Percentiles rank a stretch among this genome's conserved stretches.
These are phyloP conservation scores for Tricharina praecox DNA, from an alignment of 495 filamentous ascomycete genomes.

Conservation along the genomic window DNA sequence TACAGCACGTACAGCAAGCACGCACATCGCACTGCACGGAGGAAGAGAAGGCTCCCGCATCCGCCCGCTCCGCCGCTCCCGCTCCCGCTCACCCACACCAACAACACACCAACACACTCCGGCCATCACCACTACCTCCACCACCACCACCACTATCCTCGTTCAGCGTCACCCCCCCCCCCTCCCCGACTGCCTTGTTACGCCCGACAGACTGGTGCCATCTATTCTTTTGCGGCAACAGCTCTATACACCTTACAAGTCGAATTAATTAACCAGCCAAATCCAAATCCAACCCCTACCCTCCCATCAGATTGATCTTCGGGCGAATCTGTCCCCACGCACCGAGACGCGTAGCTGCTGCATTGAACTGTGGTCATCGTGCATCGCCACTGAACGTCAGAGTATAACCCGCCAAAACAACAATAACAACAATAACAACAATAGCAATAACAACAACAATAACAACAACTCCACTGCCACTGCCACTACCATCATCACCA, in stretches of 20 bases:
- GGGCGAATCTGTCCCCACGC: not conserved
- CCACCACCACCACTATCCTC: not conserved
- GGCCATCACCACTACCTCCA: not conserved
- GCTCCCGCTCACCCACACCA: not conserved
- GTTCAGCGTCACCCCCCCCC: not conserved
- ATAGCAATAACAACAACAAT: too few relatives aligned
- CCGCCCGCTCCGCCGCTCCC: not conserved
- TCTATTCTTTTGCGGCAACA: too few relatives aligned
- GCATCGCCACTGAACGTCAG: not conserved
- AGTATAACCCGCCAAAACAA: too few relatives aligned
- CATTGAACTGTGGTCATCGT: conserved; percentile 5
- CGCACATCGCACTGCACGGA: too few relatives aligned
- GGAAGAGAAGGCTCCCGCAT: too few relatives aligned
- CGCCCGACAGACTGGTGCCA: not conserved
- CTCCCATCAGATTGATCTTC: not conserved
- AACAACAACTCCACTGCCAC: too few relatives aligned
- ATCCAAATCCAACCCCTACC: not conserved
- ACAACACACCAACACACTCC: conserved; percentile 2
- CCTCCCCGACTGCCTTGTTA: not conserved
- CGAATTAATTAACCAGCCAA: not conserved
- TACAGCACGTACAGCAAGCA: too few relatives aligned
- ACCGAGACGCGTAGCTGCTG: conserved; percentile 6
- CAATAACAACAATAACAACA: too few relatives aligned
- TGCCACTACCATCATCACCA: too few relatives aligned
- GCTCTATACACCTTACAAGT: too few relatives aligned